Percentiles rank a stretch among this genome's conserved stretches.
These are phyloP conservation scores for Colletotrichum scovillei DNA, from an alignment of 2,329 filamentous ascomycete genomes.

Conservation along the genomic window DNA sequence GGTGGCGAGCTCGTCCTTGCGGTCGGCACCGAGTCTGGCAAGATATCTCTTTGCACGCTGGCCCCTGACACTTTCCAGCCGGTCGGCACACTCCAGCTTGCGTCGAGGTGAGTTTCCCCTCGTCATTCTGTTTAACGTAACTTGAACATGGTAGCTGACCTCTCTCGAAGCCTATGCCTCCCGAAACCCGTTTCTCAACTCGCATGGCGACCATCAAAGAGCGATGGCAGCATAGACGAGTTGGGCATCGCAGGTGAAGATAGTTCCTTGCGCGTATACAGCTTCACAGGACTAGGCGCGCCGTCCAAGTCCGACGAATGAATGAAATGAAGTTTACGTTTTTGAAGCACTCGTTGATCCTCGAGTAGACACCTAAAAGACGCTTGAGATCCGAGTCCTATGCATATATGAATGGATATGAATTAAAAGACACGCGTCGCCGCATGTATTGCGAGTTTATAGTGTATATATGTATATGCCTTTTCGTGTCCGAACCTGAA, in stretches of 20 bases:
- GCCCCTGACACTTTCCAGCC: constrained; percentile 51
- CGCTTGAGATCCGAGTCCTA: constrained; percentile 10
- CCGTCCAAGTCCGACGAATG: background rate
- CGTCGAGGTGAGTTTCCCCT: constrained; percentile 50
- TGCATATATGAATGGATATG: constrained; percentile 34
- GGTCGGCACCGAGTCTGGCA: constrained; percentile 67
- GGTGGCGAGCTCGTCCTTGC: constrained; percentile 58
- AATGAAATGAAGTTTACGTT: constrained; percentile 13
- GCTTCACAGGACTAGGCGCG: constrained; percentile 42
- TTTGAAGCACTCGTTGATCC: background rate
- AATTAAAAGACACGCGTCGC: constrained; percentile 25
- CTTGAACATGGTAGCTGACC: constrained; percentile 32
- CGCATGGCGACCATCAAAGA: constrained; percentile 70
- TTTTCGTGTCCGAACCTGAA: constrained; percentile 33
- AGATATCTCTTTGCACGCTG: constrained; percentile 56
- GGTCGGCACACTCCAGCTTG: constrained; percentile 46
- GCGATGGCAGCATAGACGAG: constrained; percentile 38
- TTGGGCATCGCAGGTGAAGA: constrained; percentile 71
- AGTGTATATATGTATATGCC: constrained; percentile 10
- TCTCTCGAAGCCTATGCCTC: constrained; percentile 59
- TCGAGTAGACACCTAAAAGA: background rate
- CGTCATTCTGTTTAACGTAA: background rate
- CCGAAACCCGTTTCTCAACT: constrained; percentile 75
- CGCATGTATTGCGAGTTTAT: constrained; percentile 15
- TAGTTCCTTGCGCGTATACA: constrained; percentile 69